Evolutionary conservation across 148 eudicot genomes (phyloP).

Genomic region (Diospyros kaki): DNA sequence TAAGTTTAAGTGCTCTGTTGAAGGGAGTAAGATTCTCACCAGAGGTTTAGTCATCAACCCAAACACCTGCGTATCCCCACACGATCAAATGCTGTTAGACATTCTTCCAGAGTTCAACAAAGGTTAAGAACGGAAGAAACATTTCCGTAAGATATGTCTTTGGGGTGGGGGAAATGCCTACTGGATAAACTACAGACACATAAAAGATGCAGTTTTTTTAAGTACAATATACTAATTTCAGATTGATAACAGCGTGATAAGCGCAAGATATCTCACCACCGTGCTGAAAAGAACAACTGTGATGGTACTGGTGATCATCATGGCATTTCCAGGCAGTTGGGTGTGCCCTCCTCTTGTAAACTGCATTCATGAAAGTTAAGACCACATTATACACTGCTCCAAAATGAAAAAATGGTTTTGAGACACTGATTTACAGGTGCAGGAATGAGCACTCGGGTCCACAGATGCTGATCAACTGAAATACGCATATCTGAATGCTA

Average conservation of each 20-base stretch:
- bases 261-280: constrained; percentile 38
- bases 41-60: constrained; percentile 77
- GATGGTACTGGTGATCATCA: constrained; percentile 84
- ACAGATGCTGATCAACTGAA: too few relatives aligned
- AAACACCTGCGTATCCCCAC: constrained; percentile 45
- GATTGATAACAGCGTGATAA: too few relatives aligned
- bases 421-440: background rate
- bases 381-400: background rate
- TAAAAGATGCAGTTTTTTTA: background rate
- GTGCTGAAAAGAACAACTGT: constrained; percentile 81
- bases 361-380: constrained; percentile 32
- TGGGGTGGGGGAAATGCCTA: background rate
- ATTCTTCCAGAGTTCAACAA: background rate
- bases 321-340: constrained; percentile 51
- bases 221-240: background rate
- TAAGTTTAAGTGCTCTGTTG: constrained; percentile 26
- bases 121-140: background rate
- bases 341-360: constrained; percentile 61
- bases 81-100: background rate
- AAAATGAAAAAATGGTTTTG: background rate
- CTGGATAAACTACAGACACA: background rate
- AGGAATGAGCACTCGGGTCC: background rate
- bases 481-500: too few relatives aligned
- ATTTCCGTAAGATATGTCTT: background rate
- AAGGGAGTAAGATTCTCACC: constrained; percentile 46